Conservation (phyloP, 2,329 filamentous ascomycete genomes). For the Cyphellophora europaea region DNA sequence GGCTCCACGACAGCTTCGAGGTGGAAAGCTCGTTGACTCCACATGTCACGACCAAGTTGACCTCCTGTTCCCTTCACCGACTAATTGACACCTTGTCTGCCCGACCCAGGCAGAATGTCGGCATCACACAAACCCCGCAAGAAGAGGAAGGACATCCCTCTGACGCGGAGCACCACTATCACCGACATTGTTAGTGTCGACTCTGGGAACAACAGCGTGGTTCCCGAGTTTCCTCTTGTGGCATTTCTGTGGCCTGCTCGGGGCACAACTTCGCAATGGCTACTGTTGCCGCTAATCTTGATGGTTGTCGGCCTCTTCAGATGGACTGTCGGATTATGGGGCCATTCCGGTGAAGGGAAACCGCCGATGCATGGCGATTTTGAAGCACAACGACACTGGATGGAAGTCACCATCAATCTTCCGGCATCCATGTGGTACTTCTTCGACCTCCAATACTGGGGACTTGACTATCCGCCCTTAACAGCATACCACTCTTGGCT, state of each 20-base stretch:
- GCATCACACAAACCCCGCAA: conserved; percentile 33
- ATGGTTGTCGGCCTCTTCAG: conserved; percentile 88
- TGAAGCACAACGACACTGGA: conserved; percentile 97
- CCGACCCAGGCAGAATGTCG: too few species aligned
- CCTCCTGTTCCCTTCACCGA: not conserved
- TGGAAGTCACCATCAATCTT: conserved; percentile 86
- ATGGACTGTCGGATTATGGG: conserved; percentile 88
- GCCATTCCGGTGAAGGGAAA: conserved; percentile 76
- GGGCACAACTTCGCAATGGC: conserved; percentile 77
- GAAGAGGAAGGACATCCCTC: conserved; percentile 29
- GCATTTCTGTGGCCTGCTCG: conserved; percentile 92
- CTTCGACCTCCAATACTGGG: conserved; percentile 95
- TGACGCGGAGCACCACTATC: conserved; percentile 24
- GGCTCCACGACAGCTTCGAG: too few species aligned
- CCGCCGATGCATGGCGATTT: conserved; percentile 96
- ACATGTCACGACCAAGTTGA: not conserved
- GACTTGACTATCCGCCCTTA: conserved; percentile 91
- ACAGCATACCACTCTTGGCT: conserved; percentile 98
- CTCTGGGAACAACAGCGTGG: conserved; percentile 33
- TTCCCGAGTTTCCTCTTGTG: conserved; percentile 77
- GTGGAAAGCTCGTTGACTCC: not conserved
- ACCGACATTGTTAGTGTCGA: conserved; percentile 35
- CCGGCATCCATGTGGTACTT: conserved; percentile 97
- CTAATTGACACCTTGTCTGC: not conserved
- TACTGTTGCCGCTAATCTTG: conserved; percentile 74